Conservation (phyloP, 176 grass and related monocot species). For the Melocanna baccifera region DNA sequence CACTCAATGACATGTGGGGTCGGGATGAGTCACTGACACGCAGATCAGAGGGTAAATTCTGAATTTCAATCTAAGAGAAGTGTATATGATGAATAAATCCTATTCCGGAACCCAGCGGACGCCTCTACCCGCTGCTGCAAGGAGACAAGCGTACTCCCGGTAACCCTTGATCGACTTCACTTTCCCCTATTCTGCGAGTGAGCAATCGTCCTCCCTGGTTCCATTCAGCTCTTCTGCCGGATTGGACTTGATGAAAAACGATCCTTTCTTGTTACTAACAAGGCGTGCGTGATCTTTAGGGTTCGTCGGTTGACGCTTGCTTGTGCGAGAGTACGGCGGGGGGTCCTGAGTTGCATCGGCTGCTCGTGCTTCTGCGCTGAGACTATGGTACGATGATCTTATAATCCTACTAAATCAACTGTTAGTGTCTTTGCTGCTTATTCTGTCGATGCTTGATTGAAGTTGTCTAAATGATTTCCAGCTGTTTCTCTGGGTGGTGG, state of each 20-base stretch:
- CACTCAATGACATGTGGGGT: no score
- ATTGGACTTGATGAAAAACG: no score
- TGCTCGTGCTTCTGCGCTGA: background rate
- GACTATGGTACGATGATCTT: slow-evolving; percentile 20
- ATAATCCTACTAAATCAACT: background rate
- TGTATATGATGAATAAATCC: no score
- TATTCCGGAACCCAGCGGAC: background rate
- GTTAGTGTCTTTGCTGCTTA: background rate
- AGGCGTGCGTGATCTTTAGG: background rate
- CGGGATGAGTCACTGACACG: no score
- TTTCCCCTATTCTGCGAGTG: background rate
- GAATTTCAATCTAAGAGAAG: no score
- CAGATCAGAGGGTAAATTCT: no score
- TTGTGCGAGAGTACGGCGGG: background rate
- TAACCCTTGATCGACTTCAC: background rate
- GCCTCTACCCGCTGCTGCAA: background rate
- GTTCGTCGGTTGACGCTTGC: background rate
- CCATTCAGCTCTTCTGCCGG: background rate
- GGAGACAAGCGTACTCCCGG: background rate
- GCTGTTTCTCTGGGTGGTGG: background rate
- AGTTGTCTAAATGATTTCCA: background rate
- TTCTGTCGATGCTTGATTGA: background rate
- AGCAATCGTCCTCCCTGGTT: background rate
- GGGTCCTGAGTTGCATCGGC: background rate
- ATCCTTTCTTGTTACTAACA: background rate